Conservation (phyloP, 371 early-diverging fungal species). For the Smittium mucronatum region DNA sequence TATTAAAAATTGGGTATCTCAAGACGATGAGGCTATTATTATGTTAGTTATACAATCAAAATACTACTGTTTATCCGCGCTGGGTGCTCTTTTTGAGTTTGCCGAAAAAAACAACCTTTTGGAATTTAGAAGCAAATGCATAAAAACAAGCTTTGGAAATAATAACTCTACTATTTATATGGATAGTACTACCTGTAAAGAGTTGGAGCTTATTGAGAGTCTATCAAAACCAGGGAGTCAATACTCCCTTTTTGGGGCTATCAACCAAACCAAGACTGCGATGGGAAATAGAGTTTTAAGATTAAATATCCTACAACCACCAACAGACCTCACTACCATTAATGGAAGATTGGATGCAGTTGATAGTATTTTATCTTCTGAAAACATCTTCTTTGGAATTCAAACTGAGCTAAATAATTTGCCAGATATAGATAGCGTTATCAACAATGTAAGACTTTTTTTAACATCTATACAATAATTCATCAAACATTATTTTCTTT, state of each 20-base stretch:
- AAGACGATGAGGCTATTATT: conserved; percentile 1
- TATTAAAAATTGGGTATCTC: conserved; percentile 5
- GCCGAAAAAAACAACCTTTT: background rate
- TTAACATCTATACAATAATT: background rate
- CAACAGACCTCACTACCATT: conserved; percentile 10
- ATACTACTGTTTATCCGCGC: conserved; percentile 9
- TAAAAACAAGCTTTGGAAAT: background rate
- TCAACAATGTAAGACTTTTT: conserved; percentile 15
- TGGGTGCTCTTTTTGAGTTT: conserved; percentile 5
- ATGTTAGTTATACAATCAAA: conserved; percentile 2
- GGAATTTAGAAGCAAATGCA: background rate
- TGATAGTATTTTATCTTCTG: conserved; percentile 11
- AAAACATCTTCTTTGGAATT: conserved; percentile 23
- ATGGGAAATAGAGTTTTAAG: conserved; percentile 12
- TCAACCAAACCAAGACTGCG: conserved; percentile 8
- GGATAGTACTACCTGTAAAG: conserved; percentile 4
- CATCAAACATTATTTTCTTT: conserved; percentile 2
- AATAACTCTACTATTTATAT: conserved; percentile 12
- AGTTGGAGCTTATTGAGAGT: conserved; percentile 8
- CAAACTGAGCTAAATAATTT: conserved; percentile 16
- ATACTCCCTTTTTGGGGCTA: conserved; percentile 8
- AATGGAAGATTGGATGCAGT: conserved; percentile 14
- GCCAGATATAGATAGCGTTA: conserved; percentile 29
- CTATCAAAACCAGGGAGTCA: background rate
- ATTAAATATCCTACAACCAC: conserved; percentile 10